Evolutionary conservation across 2,329 filamentous ascomycete species (phyloP).

Genomic region (Monosporascus sp.): DNA sequence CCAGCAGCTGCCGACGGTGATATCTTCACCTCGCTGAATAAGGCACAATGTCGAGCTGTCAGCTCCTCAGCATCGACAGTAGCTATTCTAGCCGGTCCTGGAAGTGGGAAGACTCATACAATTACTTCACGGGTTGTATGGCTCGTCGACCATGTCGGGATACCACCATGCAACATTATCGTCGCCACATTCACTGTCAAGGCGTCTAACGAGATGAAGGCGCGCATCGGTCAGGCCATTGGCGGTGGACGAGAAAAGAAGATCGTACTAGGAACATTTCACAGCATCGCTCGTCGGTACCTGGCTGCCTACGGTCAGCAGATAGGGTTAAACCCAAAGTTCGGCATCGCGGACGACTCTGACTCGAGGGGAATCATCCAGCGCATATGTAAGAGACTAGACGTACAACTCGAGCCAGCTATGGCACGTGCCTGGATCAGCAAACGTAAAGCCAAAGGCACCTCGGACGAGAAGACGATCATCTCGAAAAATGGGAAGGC

Average conservation of each 20-base stretch:
- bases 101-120: slow-evolving; percentile 89
- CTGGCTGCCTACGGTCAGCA: slow-evolving; percentile 76
- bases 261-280: slow-evolving; percentile 87
- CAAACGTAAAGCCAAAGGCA: slow-evolving; percentile 56
- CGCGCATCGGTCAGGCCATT: slow-evolving; percentile 75
- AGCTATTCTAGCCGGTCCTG: slow-evolving; percentile 62
- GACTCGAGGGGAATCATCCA: slow-evolving; percentile 77
- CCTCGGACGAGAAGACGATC: slow-evolving; percentile 28
- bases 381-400: slow-evolving; percentile 73
- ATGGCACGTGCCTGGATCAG: slow-evolving; percentile 72
- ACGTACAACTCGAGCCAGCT: slow-evolving; percentile 63
- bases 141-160: slow-evolving; percentile 66
- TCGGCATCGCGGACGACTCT: slow-evolving; percentile 81
- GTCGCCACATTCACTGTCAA: slow-evolving; percentile 98
- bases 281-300: slow-evolving; percentile 85
- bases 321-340: slow-evolving; percentile 77
- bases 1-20: slow-evolving; percentile 11
- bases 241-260: slow-evolving; percentile 69
- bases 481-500: slow-evolving; percentile 40
- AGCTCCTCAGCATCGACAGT: slow-evolving; percentile 49
- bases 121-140: slow-evolving; percentile 89
- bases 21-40: slow-evolving; percentile 47
- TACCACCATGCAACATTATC: slow-evolving; percentile 80
- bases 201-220: slow-evolving; percentile 88
- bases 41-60: slow-evolving; percentile 51